Evolutionary conservation across 192 early-diverging fungal species (phyloP), one percentile per base, ranked within the genome.

Genomic region (Coemansia sp.): DNA sequence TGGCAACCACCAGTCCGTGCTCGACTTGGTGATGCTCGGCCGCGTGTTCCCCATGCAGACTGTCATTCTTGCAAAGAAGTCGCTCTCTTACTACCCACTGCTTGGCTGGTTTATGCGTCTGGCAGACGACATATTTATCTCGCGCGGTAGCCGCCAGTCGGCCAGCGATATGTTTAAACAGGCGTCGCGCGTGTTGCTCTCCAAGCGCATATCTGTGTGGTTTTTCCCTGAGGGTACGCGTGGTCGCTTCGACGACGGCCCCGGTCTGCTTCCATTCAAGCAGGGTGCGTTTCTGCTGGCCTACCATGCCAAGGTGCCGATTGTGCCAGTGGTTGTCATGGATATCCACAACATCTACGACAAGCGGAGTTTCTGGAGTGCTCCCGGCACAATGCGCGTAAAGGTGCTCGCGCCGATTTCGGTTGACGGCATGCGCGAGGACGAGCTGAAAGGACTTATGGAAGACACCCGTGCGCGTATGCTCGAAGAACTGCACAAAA

Each of bases 181-280:
- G 34, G 93, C 93, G 15, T 91, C 87, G 19, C 74, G 83, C 6
- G 82, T 83, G 63, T 83, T 98, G 67, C 82, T 86, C 45, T 76
- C 88, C 54, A 86, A 88, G 64, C 81, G 89, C 53, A 87, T 91
- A 66, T 75, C 71, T 77, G 87, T 96, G 19, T 95, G 85, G 80
- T 89, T 98, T 59, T 98, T 89, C 78, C 91, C 94, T 33, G 94
- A 96, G 78, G 96, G 94, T 49, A 98, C 94, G 12, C 91, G 94
- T 25, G 88, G 87, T 12, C 86, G 84, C 64, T 84, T 86, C 57
- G 80, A 85, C 22, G 57, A 67, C 52, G 69, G 62, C 11, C 71
- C 71, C 7, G 71, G 82, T 49, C 49, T 98, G 55, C 73, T 96
- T 51, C 92, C 91, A 0, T 96, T 98, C 81, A 98, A 98, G 75